Conservation (phyloP, 2,329 filamentous ascomycete species). For the Calonectria honghensis region DNA sequence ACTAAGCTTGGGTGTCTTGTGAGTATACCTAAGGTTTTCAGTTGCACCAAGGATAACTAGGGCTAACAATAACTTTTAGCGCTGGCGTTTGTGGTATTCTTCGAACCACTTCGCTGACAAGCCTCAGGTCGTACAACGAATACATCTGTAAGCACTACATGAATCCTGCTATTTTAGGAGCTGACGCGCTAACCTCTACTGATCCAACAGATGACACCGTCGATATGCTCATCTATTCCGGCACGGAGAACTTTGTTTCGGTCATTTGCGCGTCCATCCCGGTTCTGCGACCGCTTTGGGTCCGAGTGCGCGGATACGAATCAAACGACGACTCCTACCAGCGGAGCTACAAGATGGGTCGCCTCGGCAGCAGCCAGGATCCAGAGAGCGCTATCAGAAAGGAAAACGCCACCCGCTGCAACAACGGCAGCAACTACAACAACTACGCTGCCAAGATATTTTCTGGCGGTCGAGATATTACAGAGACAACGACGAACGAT, state of each 20-base stretch:
- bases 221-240: constrained; percentile 48
- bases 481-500: neutral
- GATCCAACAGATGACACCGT: constrained; percentile 39
- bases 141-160: constrained; percentile 40
- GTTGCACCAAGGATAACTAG: neutral
- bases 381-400: constrained; percentile 1
- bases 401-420: neutral
- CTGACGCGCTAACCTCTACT: neutral
- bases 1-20: constrained; percentile 56
- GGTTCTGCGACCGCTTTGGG: constrained; percentile 31
- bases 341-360: constrained; percentile 27
- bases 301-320: constrained; percentile 18
- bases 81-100: constrained; percentile 44
- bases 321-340: constrained; percentile 19
- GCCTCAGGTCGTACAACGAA: constrained; percentile 38
- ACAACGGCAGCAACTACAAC: constrained; percentile 2
- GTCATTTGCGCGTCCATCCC: constrained; percentile 46
- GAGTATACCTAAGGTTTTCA: constrained; percentile 29
- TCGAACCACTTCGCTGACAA: constrained; percentile 36
- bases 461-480: neutral
- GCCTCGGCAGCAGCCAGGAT: constrained; percentile 23
- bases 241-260: constrained; percentile 46
- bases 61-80: constrained; percentile 17
- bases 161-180: neutral
- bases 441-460: constrained; percentile 14